phyloP scores from a whole-genome alignment of 306 rosid genomes.

The Sophora flavescens region DNA sequence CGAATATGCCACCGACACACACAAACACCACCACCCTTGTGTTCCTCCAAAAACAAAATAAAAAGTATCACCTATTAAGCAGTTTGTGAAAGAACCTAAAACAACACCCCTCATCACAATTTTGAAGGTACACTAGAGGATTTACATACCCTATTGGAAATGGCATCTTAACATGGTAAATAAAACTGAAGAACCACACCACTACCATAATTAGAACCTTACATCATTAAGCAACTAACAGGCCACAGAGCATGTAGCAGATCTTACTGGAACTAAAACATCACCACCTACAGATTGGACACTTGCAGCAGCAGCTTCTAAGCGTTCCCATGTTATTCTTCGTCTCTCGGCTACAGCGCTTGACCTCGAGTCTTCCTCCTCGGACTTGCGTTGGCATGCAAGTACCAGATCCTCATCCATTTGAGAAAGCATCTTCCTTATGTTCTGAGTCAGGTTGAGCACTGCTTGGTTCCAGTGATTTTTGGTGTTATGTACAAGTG shows the following conservation, averaged over 20 bases:
- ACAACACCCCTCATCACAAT: slow-evolving; percentile 46
- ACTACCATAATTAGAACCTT: slow-evolving; percentile 47
- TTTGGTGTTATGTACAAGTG: slow-evolving; percentile 78
- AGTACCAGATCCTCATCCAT: slow-evolving; percentile 89
- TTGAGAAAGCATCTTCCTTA: slow-evolving; percentile 76
- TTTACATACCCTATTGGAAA: slow-evolving; percentile 46
- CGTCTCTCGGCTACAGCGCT: slow-evolving; percentile 80
- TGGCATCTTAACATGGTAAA: slow-evolving; percentile 37
- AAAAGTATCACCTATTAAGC: slow-evolving; percentile 39
- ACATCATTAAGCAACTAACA: slow-evolving; percentile 59
- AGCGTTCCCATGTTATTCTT: slow-evolving; percentile 81
- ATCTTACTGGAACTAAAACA: slow-evolving; percentile 65
- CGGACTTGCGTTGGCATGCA: slow-evolving; percentile 76
- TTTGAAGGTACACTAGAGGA: slow-evolving; percentile 52
- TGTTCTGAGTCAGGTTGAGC: slow-evolving; percentile 84
- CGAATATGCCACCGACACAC: slow-evolving; percentile 59
- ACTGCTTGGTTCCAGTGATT: slow-evolving; percentile 98
- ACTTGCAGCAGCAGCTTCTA: slow-evolving; percentile 63
- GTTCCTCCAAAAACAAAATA: slow-evolving; percentile 34
- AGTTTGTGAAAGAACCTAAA: slow-evolving; percentile 26
- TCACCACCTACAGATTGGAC: slow-evolving; percentile 54
- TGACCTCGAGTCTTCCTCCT: slow-evolving; percentile 67
- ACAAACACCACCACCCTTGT: slow-evolving; percentile 15
- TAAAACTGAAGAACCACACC: slow-evolving; percentile 46
- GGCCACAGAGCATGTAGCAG: slow-evolving; percentile 82